Evolutionary conservation across 2,329 filamentous ascomycete genomes (phyloP), one percentile per base, ranked within the genome.

Genomic region (Dactylellina parvicollis): DNA sequence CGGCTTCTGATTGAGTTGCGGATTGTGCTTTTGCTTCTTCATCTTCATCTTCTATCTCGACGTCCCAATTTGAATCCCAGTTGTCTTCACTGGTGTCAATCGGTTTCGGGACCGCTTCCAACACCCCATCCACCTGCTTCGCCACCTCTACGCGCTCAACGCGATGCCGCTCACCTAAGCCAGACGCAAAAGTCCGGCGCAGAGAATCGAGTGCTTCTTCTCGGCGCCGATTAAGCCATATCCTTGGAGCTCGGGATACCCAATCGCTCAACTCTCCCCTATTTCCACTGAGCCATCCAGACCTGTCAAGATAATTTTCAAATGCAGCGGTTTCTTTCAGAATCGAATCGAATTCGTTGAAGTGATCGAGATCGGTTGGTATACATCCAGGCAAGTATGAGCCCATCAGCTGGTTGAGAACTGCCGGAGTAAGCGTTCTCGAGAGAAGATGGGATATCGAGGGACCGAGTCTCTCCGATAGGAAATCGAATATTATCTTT

Each of bases 221-320:
- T 77, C 91, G 88, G 76, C 92, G 90, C 79, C 92, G 94, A 1
- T 87, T 87, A 12, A 98, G 85, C 95, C 95, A 99, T 24, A 92
- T 88, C 66, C 88, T 87, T 0, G 92, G 91, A 0, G 92, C 90
- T 74, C 89, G 88, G 40, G 89, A 86, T 0, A 92, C 88, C 94
- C 95, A 99, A 22, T 91, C 87, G 46, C 86, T 84, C 36, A 99
- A 82, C 30, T 89, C 86, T 60, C 82, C 81, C 49, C 85, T 82
- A 2, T 85, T 86, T 30, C 57, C 22, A 14, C 56, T 57, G 12
- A 85, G 82, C 85, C 91, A 94, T 0, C 86, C 85, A 16, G 89
- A 82, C 5, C 82, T 81, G 34, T 87, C 84, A 5, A 98, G 81
- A 0, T 83, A 84, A 4, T 84, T 81, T 59, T 89, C 90, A 77